Conservation (phyloP, 2,329 filamentous ascomycete genomes). For the Rhynchosporium graminicola region DNA sequence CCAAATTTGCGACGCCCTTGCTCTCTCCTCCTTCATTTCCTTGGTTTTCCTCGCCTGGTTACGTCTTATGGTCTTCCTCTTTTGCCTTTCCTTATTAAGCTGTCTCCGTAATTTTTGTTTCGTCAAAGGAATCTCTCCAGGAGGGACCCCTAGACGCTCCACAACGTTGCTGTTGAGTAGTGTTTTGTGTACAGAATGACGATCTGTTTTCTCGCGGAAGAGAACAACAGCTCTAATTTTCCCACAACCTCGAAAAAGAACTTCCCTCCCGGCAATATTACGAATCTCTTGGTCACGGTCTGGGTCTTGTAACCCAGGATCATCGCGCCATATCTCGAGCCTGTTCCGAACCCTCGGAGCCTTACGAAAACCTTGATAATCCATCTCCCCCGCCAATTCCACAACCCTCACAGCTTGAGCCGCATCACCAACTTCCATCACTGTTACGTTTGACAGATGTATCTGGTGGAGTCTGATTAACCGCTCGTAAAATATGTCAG, state of each 20-base stretch:
- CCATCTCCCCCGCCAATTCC: slow-evolving; percentile 43
- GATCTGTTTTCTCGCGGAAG: neutral
- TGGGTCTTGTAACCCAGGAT: slow-evolving; percentile 47
- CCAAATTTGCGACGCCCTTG: too few relatives aligned
- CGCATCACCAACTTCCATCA: slow-evolving; percentile 73
- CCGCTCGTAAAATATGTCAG: slow-evolving; percentile 64
- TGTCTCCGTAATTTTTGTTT: neutral
- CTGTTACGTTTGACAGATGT: slow-evolving; percentile 54
- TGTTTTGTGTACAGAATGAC: neutral
- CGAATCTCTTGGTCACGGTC: slow-evolving; percentile 25
- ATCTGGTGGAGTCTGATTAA: slow-evolving; percentile 57
- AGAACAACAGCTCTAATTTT: slow-evolving; percentile 30
- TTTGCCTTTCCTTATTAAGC: neutral
- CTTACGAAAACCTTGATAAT: neutral
- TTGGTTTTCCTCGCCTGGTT: neutral
- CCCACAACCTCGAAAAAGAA: slow-evolving; percentile 29
- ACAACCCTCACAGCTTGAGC: slow-evolving; percentile 67
- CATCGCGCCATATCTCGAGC: slow-evolving; percentile 74
- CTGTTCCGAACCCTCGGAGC: slow-evolving; percentile 20
- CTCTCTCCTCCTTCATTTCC: neutral
- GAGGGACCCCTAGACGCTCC: neutral
- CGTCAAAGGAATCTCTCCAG: too few relatives aligned
- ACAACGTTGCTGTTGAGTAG: neutral
- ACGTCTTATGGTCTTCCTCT: neutral
- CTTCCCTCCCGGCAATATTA: slow-evolving; percentile 7